Evolutionary conservation across 495 filamentous ascomycete species (phyloP).

Genomic region (Staphylotrichum longicolle): DNA sequence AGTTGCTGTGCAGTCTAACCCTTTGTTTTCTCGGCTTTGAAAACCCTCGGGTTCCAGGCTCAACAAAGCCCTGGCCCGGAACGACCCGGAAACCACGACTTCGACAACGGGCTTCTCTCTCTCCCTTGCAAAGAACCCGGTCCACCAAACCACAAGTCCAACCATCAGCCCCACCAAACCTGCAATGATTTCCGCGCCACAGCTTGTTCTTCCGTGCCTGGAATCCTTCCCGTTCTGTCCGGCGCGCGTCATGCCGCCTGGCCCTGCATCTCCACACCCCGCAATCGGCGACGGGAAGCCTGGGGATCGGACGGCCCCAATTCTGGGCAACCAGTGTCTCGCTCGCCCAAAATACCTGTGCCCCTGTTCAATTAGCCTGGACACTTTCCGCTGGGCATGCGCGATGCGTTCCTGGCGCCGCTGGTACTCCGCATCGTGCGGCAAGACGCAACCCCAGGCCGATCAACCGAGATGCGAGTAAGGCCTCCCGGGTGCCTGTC

Average conservation of each 20-base stretch:
- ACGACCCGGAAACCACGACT: neutral
- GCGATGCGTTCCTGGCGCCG: conserved; percentile 3
- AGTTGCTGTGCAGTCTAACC: too few relatives aligned
- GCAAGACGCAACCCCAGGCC: conserved; percentile 10
- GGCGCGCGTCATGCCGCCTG: conserved; percentile 9
- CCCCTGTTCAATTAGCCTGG: neutral
- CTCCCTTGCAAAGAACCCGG: neutral
- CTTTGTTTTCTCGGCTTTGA: too few relatives aligned
- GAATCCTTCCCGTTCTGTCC: conserved; percentile 17
- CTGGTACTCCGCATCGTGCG: neutral
- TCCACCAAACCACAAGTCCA: neutral
- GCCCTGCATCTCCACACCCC: conserved; percentile 11
- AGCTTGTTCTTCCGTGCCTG: conserved; percentile 3
- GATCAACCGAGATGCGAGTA: conserved; percentile 10
- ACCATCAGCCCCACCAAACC: conserved; percentile 2
- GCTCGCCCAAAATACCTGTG: neutral
- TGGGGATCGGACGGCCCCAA: neutral
- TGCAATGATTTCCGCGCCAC: neutral
- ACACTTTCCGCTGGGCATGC: neutral
- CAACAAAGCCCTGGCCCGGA: neutral
- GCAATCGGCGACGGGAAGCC: conserved; percentile 10
- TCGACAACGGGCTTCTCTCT: neutral
- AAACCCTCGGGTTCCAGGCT: too few relatives aligned
- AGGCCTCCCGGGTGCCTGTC: neutral
- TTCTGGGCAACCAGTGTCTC: neutral